Evolutionary conservation across 2,329 filamentous ascomycete genomes (phyloP), one percentile per base, ranked within the genome.

Genomic region (Zasmidium angulare): DNA sequence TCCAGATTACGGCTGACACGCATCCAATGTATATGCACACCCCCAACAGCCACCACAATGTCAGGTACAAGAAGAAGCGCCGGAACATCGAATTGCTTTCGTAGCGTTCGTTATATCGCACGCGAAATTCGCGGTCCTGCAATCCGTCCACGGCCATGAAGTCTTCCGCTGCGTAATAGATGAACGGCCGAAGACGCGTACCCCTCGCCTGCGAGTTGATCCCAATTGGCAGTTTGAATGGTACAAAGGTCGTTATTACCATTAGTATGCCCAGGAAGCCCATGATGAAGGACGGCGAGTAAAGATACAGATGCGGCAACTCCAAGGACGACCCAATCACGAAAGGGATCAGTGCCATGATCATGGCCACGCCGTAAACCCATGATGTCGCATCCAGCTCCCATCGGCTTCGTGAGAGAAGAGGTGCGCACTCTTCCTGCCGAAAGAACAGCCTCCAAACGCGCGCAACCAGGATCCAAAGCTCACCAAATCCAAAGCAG

Each of bases 141-240:
- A 71, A 49, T 1, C 69, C 69, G 52, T 72, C 70, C 1, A 72
- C 70, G 1, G 70, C 70, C 49, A 72, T 68, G 56, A 72, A 72
- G 56, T 72, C 70, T 43, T 72, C 70, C 4, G 70, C 70, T 9
- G 70, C 70, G 60, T 71, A 72, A 62, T 71, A 72, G 55, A 72
- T 69, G 54, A 72, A 71, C 1, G 70, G 70, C 24, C 69, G 64
- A 19, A 71, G 57, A 7, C 55, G 53, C 1, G 68, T 63, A 1
- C 70, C 70, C 36, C 68, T 59, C 26, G 66, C 55, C n/a, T 71
- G 68, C 17, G 70, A 72, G 52, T 72, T 72, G 59, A 72, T 70
- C 24, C 68, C 68, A 55, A 71, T 66, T 0, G 70, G 70, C n/a
- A 71, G 55, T 14, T 63, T 68, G 67, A 72, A 67, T 1, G 70